Base-by-base conservation (phyloP, 2,329 filamentous ascomycete genomes). In the Colletotrichum spaethianum region DNA sequence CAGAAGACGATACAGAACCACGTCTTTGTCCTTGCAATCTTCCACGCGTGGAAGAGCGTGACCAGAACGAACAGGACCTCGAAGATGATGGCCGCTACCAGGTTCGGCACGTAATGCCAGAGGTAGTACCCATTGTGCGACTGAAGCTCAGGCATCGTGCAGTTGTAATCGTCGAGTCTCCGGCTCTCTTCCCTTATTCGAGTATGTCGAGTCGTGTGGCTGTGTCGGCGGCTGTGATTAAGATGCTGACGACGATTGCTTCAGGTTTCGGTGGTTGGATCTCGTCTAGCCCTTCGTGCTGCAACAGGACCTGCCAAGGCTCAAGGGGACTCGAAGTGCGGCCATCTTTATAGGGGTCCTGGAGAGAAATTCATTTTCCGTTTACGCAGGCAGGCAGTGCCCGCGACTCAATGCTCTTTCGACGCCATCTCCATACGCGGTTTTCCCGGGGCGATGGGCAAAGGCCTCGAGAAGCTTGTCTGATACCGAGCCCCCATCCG, bases 1-100 rank as follows among this genome's bases (percentile, higher is more conserved):
- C 83, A 75, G 72, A 89, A 87, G 1, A 85, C 82, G 18, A 85
- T 80, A 76, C 86, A 87, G 76, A 87, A 90, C 82, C 83, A 88
- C 33, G 86, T 85, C 55, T 82, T 80, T 3, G 82, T 83, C 55
- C 80, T 83, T 26, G 83, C 75, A 46, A 88, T 79, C 53, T 83
- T 83, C 74, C 80, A 86, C 2, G 74, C 68, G 74, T 88, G 86
- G 12, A 77, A 74, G 1, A 76, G 69, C 1, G 85, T 85, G 5
- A 81, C 74, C 3, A 81, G 42, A 8, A 75, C 57, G 75, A 88
- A 88, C 4, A 88, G 74, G 28, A 83, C 68, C 7, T 80, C 75
- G 70, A 87, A 87, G 5, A 86, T 77, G 42, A 86, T 75, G 8
- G 84, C 85, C 0, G 82, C 84, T 0, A 82, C 79, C 4, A 87